Base-by-base conservation (phyloP, 1,284 basidiomycete species). In the Cutaneotrichosporon sp. region DNA sequence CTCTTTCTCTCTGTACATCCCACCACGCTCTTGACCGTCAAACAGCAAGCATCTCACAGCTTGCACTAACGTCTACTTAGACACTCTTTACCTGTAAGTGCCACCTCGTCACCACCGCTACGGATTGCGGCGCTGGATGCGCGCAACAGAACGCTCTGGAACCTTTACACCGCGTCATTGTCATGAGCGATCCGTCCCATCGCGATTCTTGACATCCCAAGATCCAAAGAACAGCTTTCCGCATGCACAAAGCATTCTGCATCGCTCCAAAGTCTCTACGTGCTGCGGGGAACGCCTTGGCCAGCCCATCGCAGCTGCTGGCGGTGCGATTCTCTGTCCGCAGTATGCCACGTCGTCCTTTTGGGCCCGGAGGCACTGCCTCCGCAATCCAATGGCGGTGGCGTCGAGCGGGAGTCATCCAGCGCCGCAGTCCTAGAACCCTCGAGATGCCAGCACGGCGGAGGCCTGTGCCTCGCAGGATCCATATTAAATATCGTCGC, bases 1-100 rank as follows among this genome's bases (percentile, higher is more conserved):
- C 50, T 51, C 13, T 14, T 14, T 46, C 42, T 61, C 32, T 51
- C 36, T 61, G 56, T 62, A 55, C 65, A 60, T 58, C 57, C 38
- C 18, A 16, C 30, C 22, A 16, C 30, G 51, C 34, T 36, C 47
- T 22, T 8, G 21, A 9, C 6, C 58, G 34, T 21, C 32, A 51
- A 50, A 51, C 47, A 46, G 58, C 58, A 59, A 42, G 58, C 58
- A 50, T 50, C 47, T 18, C 18, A 9, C 47, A 50, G 46, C 58
- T 59, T 50, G 47, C 47, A n/a, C 8, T 30, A 42, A 51, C 46
- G 47, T 49, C 42, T 22, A 16, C 8, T 22, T 59, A 59, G 58
- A 59, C 58, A 22, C 21, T 32, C 36, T 47, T 21, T 59, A 30
- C 58, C 42, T 59, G 58, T 59, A 51, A 59, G 58, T 59, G 2